A percentile compares a stretch with the other conserved stretches of the same genome.
Conservation (phyloP, 352 stramenopile species). For the Phytophthora ohioensis region DNA sequence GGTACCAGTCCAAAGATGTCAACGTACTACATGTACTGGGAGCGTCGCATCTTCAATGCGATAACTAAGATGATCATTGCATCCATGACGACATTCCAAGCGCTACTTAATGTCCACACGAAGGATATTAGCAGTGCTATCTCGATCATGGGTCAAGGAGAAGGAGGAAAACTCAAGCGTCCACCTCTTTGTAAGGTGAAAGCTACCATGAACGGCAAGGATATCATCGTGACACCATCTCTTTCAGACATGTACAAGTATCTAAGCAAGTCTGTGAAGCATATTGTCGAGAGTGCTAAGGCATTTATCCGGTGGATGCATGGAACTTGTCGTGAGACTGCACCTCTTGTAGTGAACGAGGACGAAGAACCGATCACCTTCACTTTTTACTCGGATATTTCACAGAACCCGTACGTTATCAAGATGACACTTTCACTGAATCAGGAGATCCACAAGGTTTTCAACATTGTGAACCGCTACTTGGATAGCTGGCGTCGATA, state of each 20-base stretch:
- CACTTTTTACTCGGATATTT: constrained; percentile 96
- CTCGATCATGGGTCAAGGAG: constrained; percentile 57
- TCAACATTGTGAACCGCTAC: constrained; percentile 95
- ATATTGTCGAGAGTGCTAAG: constrained; percentile 95
- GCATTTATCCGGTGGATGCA: constrained; percentile 96
- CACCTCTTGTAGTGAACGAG: constrained; percentile 89
- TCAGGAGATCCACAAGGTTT: constrained; percentile 95
- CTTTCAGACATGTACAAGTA: constrained; percentile 97
- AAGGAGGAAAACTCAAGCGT: constrained; percentile 78
- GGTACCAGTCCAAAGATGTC: constrained; percentile 91
- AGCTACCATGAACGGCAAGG: constrained; percentile 94
- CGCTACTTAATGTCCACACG: constrained; percentile 90
- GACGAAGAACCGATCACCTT: constrained; percentile 96
- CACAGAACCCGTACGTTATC: constrained; percentile 95
- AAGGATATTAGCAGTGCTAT: constrained; percentile 78
- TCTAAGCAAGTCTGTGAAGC: constrained; percentile 94
- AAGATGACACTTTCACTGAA: constrained; percentile 95
- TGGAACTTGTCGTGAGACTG: constrained; percentile 93
- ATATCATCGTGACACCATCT: constrained; percentile 94
- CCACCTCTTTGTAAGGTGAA: constrained; percentile 95
- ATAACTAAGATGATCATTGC: constrained; percentile 97
- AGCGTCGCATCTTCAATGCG: constrained; percentile 96
- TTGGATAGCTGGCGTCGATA: constrained; percentile 95
- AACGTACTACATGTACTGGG: constrained; percentile 98
- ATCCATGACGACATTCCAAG: constrained; percentile 95